Evolutionary conservation across 805 yeast species (phyloP), one percentile per base, ranked within the genome.

Genomic region (Yarrowia porcina): DNA sequence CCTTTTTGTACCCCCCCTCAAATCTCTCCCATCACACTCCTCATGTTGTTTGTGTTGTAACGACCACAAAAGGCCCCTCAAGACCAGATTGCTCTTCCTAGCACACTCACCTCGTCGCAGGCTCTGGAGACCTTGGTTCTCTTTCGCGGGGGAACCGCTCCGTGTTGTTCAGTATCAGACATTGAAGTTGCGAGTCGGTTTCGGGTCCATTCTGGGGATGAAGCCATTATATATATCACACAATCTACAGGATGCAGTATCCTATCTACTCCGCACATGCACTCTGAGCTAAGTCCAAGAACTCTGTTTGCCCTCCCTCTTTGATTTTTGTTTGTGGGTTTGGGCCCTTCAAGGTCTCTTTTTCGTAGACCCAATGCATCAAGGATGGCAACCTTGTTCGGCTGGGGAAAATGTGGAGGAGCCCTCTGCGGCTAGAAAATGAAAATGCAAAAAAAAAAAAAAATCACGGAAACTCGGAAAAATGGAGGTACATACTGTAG

Each of bases 111-210:
- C 67, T 80, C 78, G 68, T 82, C 86, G 68, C 86, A 82, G 25
- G 86, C 86, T 23, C 86, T 69, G 9, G 85, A 81, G 0, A 83
- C 83, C 68, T 82, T 82, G 33, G 83, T 77, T 32, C 86, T 69
- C 68, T 82, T 82, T 28, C 85, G 74, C 13, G 74, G 75, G 12
- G 70, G 67, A 11, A 67, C 42, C 32, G 54, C 44, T 28, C 49
- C 61, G 47, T 38, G 42, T 33, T 52, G 59, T 52, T 52, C 59
- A 52, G 59, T 52, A 36, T 52, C 59, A 36, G 59, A 52, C 59
- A 52, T 52, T 52, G 42, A 25, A 23, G 59, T 52, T 25, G 42
- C 42, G 59, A 52, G 23, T 36, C 42, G 38, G 25, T 52, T 44
- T 25, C 4, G 15, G 2, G 12, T 33, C 1, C 4, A 25, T 20